Evolutionary conservation across 345 rosid genomes (phyloP), one percentile per base, ranked within the genome.

Genomic region (Psidium guajava): DNA sequence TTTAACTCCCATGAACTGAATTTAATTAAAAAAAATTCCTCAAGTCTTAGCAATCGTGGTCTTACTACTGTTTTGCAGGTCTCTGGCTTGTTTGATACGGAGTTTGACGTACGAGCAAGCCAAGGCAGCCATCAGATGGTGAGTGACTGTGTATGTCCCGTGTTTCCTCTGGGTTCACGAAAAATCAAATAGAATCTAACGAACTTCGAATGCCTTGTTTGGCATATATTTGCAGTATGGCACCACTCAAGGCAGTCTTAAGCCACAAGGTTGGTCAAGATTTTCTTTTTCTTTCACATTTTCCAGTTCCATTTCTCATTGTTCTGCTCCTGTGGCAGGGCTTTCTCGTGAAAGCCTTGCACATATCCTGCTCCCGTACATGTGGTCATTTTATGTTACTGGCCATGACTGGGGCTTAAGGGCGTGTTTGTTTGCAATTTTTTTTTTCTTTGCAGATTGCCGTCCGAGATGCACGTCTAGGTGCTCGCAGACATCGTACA

Each of bases 401-500:
- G 21, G 42, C 55, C 56, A 49, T 50, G 42, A 54, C 25, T 0
- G 11, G 53, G 77, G 49, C 22, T 42, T 22, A 10, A 54, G 22
- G 54, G 6, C 2, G 36, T 52, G 77, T 56, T 25, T 47, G 69
- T 73, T 6, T n/a, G 47, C 40, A 7, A 7, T 54, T 54, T 10
- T 20, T 54, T 54, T 36, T 36, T 36, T 10, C 11, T 54, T 40
- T 36, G 75, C 86, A 88, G 90, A 88, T 5, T 88, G 90, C 44
- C n/a, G 55, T 54, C 85, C 87, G 54, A 83, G 83, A 50, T 92
- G 94, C 93, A 57, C 50, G 1, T 53, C 27, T 6, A 87, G 94
- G 85, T 92, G 94, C 86, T 87, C 89, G 2, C 89, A 81, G 24
- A 92, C 94, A 14, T 64, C 91, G 4, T 77, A 88, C 89, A 88